Evolutionary conservation across 2,329 filamentous ascomycete species (phyloP).

Genomic region (Fusarium miscanthi): DNA sequence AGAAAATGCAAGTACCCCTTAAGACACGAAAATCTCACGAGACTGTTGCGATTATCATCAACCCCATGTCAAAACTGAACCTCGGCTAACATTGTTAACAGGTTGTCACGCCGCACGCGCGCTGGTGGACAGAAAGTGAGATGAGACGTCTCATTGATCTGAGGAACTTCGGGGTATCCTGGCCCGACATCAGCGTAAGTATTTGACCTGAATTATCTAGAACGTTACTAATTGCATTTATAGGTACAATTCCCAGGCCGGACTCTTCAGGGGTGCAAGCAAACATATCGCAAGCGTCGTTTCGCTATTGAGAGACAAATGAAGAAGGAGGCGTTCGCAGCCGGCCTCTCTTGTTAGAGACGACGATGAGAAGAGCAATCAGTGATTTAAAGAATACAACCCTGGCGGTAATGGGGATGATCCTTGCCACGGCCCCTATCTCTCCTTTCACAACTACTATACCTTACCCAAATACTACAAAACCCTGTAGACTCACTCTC

Average conservation of each 20-base stretch:
- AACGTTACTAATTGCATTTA: neutral
- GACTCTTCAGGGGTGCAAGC: conserved; percentile 4
- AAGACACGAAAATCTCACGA: too few species aligned
- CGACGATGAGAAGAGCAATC: neutral
- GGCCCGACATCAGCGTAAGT: neutral
- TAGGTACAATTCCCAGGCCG: neutral
- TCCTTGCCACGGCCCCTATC: neutral
- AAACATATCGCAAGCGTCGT: conserved; percentile 18
- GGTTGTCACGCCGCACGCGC: neutral
- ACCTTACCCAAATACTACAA: fast-evolving
- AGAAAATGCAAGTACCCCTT: too few species aligned
- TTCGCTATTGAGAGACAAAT: conserved; percentile 1
- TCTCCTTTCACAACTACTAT: neutral
- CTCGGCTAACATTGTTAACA: neutral
- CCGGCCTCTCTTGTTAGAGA: too few species aligned
- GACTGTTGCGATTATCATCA: fast-evolving
- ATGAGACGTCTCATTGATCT: conserved; percentile 7
- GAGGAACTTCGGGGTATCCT: neutral
- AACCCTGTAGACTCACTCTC: neutral
- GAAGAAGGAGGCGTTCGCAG: neutral
- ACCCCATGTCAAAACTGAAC: fast-evolving
- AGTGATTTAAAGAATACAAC: fast-evolving
- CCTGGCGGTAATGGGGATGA: fast-evolving
- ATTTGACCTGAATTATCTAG: fast-evolving
- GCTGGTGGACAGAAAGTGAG: conserved; percentile 13